Base-by-base conservation (phyloP, 1,139 yeast species). In the Taiozyma sp. region DNA sequence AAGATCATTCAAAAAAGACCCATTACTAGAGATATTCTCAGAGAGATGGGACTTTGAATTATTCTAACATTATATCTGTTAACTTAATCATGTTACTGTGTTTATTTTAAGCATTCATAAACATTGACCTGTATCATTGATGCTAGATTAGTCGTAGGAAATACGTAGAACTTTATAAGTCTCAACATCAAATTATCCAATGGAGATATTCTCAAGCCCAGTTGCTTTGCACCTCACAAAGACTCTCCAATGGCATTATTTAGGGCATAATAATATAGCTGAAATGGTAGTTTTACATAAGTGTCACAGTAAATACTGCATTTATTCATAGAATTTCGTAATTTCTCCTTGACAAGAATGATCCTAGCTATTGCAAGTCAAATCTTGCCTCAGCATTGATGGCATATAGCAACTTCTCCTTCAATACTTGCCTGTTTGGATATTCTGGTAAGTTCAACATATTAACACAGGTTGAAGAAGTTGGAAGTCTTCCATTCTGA, bases 381-480 rank as follows among this genome's bases (percentile, higher is more conserved):
- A 91, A 91, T 2, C 97, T 88, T 1, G 97, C 90, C 11, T 83
- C 89, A 0, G 90, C 76, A 52, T 81, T 80, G 47, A 93, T 89
- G 1, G 96, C 83, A 64, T 86, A 88, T 35, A 88, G 65, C 48
- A 93, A 68, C 64, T 90, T 91, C 49, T 76, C 69, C 51, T 76
- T 74, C 47, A 93, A 68, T 3, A 77, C 47, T 45, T 73, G 68
- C 63, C 83, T 87, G 61, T 85, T 73, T 55, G 71, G 69, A 65
- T 93, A 93, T 63, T 88, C 86, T 0, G 99, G 99, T 43, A 95
- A 68, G 62, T 87, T 90, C 54, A 93, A 72, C 53, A 93, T 68
- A 64, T 93, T 95, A 29, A 90, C 89, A 72, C 99, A 93, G 0
- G 99, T 93, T 0, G 96, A 82, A 0, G 98, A 88, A 0, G 97